Percentiles rank a stretch among this genome's conserved stretches.
Evolutionary conservation across 2,329 filamentous ascomycete species (phyloP).

Genomic region (Colletotrichum brevisporum): DNA sequence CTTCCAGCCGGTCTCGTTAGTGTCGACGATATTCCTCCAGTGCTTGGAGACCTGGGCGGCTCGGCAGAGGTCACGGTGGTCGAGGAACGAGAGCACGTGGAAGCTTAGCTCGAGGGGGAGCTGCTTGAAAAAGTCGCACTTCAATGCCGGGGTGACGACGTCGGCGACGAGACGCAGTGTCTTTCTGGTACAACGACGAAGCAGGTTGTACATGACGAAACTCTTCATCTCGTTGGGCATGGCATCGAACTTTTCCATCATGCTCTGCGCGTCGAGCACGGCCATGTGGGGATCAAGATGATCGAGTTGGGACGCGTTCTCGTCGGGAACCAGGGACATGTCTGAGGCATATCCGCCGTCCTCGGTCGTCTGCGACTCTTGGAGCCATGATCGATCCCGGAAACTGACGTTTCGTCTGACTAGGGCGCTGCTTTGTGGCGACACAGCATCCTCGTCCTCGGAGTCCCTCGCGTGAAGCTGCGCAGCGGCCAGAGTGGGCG

Average conservation of each 20-base stretch:
- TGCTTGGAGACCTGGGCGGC: slow-evolving; percentile 94
- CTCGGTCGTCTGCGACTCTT: slow-evolving; percentile 59
- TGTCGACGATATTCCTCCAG: slow-evolving; percentile 92
- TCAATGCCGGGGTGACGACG: slow-evolving; percentile 92
- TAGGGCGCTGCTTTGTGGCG: slow-evolving; percentile 30
- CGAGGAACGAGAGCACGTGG: slow-evolving; percentile 89
- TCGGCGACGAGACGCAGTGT: slow-evolving; percentile 92
- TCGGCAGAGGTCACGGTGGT: slow-evolving; percentile 87
- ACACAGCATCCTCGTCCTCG: slow-evolving; percentile 60
- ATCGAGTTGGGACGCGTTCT: slow-evolving; percentile 47
- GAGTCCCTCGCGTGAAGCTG: slow-evolving; percentile 60
- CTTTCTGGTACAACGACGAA: slow-evolving; percentile 88
- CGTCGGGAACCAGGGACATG: slow-evolving; percentile 30
- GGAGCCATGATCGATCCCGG: slow-evolving; percentile 48
- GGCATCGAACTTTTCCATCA: slow-evolving; percentile 91
- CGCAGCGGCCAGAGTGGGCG: slow-evolving; percentile 86
- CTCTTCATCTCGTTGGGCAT: slow-evolving; percentile 94
- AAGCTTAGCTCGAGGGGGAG: slow-evolving; percentile 90
- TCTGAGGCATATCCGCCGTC: slow-evolving; percentile 51
- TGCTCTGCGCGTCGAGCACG: slow-evolving; percentile 84
- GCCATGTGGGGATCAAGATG: slow-evolving; percentile 53
- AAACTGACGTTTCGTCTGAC: slow-evolving; percentile 34
- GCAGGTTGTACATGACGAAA: slow-evolving; percentile 96
- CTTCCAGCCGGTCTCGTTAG: slow-evolving; percentile 97
- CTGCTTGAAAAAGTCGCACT: slow-evolving; percentile 90